Evolutionary conservation across 2,329 filamentous ascomycete genomes (phyloP).

Genomic region (Cladosporium sp.): DNA sequence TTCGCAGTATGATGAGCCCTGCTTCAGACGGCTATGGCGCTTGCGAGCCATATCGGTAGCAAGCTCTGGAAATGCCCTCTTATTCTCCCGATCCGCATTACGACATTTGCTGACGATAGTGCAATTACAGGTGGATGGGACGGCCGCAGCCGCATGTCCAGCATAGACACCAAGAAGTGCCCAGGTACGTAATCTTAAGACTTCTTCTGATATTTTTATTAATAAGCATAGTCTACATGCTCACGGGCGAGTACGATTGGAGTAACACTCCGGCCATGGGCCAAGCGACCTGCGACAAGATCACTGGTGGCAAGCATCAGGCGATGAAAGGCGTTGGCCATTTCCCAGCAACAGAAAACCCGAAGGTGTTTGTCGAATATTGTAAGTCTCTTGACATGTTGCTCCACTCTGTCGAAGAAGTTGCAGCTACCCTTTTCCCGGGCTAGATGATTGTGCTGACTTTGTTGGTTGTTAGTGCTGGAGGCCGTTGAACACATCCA

Average conservation of each 20-base stretch:
- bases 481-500: conserved; percentile 38
- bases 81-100: neutral
- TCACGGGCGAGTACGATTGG: conserved; percentile 54
- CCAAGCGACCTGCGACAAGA: conserved; percentile 50
- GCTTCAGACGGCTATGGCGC: too few species aligned
- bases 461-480: conserved; percentile 24
- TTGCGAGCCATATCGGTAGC: neutral
- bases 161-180: conserved; percentile 51
- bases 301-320: conserved; percentile 46
- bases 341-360: conserved; percentile 50
- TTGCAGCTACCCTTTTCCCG: neutral
- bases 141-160: conserved; percentile 45
- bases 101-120: neutral
- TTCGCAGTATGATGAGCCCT: neutral
- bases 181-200: conserved; percentile 28
- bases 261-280: conserved; percentile 49
- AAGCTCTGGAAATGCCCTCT: neutral
- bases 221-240: conserved; percentile 44
- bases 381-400: conserved; percentile 23
- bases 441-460: conserved; percentile 11
- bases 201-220: too few species aligned
- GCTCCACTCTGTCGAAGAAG: neutral
- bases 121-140: conserved; percentile 42
- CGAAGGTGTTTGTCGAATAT: conserved; percentile 35
- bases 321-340: conserved; percentile 49